phyloP scores from a whole-genome alignment of 306 rosid species.

The Cucurbita moschata region DNA sequence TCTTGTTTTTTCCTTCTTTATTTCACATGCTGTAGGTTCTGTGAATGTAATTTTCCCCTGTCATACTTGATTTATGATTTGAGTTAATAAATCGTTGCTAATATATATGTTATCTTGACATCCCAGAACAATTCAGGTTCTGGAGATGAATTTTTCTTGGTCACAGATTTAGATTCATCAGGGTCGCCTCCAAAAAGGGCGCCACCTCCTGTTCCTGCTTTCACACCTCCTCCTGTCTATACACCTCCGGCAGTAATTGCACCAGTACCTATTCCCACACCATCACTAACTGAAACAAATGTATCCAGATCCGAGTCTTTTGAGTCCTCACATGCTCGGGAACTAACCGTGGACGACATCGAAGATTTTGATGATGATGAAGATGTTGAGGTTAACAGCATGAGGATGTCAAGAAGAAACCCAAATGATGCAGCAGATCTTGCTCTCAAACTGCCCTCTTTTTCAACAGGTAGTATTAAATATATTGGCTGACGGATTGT shows the following conservation, averaged over 20 bases:
- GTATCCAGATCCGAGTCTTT: constrained; percentile 70
- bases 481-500: constrained; percentile 11
- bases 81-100: constrained; percentile 8
- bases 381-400: constrained; percentile 23
- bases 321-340: constrained; percentile 57
- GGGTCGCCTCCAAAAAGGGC: constrained; percentile 92
- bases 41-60: not conserved
- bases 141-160: constrained; percentile 77
- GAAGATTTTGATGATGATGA: constrained; percentile 82
- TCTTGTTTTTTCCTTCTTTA: not conserved
- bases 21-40: not conserved
- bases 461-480: constrained; percentile 59
- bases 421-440: constrained; percentile 83
- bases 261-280: constrained; percentile 29
- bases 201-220: constrained; percentile 64
- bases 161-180: constrained; percentile 54
- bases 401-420: constrained; percentile 49
- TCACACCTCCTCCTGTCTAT: constrained; percentile 16
- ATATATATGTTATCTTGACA: constrained; percentile 18
- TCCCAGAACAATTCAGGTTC: constrained; percentile 71
- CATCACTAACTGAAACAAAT: constrained; percentile 39
- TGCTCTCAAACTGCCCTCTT: constrained; percentile 65
- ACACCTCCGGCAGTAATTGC: constrained; percentile 23
- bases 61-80: not conserved
- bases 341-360: constrained; percentile 83